Base-by-base conservation (phyloP, 768 basidiomycete genomes). In the Amanita fuliginea region DNA sequence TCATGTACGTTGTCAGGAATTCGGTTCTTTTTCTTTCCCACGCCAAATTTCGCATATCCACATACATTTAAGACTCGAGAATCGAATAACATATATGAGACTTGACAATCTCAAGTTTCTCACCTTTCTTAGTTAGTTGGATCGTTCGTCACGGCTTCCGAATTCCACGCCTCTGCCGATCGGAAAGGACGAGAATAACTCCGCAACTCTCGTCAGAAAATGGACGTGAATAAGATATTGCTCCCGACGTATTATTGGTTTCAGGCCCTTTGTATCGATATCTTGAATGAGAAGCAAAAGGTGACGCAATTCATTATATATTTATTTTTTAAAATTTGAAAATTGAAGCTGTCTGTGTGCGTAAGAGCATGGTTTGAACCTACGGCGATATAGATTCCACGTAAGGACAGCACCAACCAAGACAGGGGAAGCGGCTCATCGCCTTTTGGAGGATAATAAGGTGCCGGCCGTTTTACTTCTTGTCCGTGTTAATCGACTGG, bases 401-500 rank as follows among this genome's bases (percentile, higher is more conserved):
- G 28, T 16, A 10, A 19, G 35, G 14, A 41, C 36, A 40, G 47
- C 1, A 30, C 9, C 7, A 22, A 16, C 14, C 22, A n/a, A 36
- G 34, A 36, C n/a, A 24, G n/a, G 24, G 39, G 28, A 28, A 49
- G 21, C 35, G 30, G 5, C 14, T 50, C 32, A 40, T 34, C 49
- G 49, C 49, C 49, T 18, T 36, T 42, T 24, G 13, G 48, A 8
- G 10, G 18, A 42, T 26, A 37, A 32, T 16, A 28, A 32, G 40
- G 30, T 4, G 19, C 14, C 40, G 11, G 37, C 30, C 34, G 48
- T 32, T 42, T 53, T 53, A 50, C 59, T 60, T 57, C 60, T 51
- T 41, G 54, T 60, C 53, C 55, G 59, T 49, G 54, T 56, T 49
- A 51, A 36, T 48, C 53, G 60, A 43, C 40, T 57, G 54, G 57